Percentiles rank a stretch among this genome's conserved stretches.
phyloP scores from a whole-genome alignment of 495 filamentous ascomycete genomes.

The Penicillium angulare region DNA sequence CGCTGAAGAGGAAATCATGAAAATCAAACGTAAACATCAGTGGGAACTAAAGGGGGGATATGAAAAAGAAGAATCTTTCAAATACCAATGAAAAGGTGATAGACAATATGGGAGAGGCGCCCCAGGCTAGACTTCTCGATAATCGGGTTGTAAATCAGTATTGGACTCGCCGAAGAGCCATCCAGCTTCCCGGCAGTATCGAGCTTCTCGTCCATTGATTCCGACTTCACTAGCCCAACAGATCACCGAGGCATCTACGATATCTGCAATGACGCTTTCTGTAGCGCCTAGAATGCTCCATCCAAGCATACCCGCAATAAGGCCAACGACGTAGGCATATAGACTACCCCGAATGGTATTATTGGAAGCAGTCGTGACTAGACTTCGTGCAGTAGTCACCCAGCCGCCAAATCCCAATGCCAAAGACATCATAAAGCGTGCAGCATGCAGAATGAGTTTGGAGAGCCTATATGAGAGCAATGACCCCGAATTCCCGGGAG shows the following conservation, averaged over 20 bases:
- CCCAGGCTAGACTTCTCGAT: constrained; percentile 16
- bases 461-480: constrained; percentile 79
- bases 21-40: not conserved
- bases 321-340: constrained; percentile 91
- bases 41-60: constrained; percentile 1
- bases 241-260: constrained; percentile 87
- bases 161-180: constrained; percentile 67
- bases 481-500: constrained; percentile 36
- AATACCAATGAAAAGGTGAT: not conserved
- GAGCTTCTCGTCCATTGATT: constrained; percentile 62
- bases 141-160: constrained; percentile 11
- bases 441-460: constrained; percentile 87
- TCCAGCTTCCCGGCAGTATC: constrained; percentile 84
- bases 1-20: constrained; percentile 4
- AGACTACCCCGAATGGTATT: constrained; percentile 72
- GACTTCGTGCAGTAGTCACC: constrained; percentile 83
- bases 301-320: constrained; percentile 89
- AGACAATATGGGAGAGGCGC: not conserved
- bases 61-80: not conserved
- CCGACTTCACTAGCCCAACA: constrained; percentile 91
- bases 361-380: constrained; percentile 52
- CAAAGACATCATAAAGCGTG: constrained; percentile 82
- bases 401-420: constrained; percentile 93
- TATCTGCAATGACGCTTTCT: constrained; percentile 87
- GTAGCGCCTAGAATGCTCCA: constrained; percentile 95